These are phyloP conservation scores for Pestalotiopsis sp. DNA, from an alignment of 2,329 filamentous ascomycete genomes.

Conservation along the genomic window DNA sequence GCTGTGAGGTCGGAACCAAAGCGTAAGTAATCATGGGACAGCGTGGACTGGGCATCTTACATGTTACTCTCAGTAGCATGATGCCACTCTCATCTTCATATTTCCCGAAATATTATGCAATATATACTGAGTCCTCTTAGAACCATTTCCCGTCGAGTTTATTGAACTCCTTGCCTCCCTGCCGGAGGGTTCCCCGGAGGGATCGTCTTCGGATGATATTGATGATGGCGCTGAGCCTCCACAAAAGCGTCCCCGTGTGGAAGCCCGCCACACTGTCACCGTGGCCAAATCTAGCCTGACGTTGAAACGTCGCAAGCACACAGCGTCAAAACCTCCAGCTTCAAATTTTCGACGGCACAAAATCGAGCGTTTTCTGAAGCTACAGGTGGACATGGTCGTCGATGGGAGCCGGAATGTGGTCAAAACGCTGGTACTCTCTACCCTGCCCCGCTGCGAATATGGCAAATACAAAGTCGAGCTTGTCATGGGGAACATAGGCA, in stretches of 20 bases:
- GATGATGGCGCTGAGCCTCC: conserved; percentile 14
- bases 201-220: background rate
- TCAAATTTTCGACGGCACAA: background rate
- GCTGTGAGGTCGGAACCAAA: background rate
- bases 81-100: background rate
- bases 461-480: background rate
- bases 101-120: background rate
- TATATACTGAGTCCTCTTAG: conserved; percentile 9
- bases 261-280: conserved; percentile 2
- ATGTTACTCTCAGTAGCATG: background rate
- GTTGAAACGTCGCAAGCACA: conserved; percentile 2
- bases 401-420: background rate
- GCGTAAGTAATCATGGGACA: background rate
- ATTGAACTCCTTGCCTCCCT: conserved; percentile 13
- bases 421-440: background rate
- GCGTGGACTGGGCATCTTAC: background rate
- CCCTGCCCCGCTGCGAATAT: background rate
- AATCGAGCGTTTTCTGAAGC: background rate
- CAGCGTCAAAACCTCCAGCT: background rate
- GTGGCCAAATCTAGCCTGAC: background rate
- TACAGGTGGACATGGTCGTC: background rate
- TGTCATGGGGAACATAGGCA: background rate
- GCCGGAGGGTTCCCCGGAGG: no score
- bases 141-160: conserved; percentile 18
- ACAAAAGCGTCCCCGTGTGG: conserved; percentile 23